Evolutionary conservation across 176 grass and related monocot species (phyloP).

Genomic region (Musa itinerans): DNA sequence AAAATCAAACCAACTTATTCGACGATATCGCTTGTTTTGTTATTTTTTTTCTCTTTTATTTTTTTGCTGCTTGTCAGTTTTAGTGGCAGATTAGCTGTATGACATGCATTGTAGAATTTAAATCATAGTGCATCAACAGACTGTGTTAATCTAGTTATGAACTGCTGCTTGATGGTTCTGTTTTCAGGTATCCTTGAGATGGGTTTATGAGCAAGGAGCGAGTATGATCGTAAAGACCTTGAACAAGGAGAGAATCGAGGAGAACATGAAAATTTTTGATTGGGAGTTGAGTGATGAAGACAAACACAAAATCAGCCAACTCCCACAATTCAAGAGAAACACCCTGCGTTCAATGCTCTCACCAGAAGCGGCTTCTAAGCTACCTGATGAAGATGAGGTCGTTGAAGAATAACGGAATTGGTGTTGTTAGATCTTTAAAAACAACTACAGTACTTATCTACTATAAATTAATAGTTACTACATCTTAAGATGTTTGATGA

Average conservation of each 20-base stretch:
- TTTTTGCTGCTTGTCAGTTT: too few species aligned
- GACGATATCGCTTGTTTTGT: too few species aligned
- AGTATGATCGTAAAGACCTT: slow-evolving; percentile 46
- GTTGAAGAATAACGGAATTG: background rate
- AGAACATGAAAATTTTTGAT: background rate
- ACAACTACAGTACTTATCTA: background rate
- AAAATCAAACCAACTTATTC: too few species aligned
- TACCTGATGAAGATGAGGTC: background rate
- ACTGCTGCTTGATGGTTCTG: background rate
- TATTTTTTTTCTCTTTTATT: too few species aligned
- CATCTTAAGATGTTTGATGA: too few species aligned
- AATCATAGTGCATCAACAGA: too few species aligned
- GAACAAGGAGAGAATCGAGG: slow-evolving; percentile 42
- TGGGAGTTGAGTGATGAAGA: slow-evolving; percentile 56
- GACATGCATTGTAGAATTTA: too few species aligned
- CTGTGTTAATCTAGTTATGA: background rate
- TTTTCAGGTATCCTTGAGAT: slow-evolving; percentile 44
- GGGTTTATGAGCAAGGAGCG: slow-evolving; percentile 51
- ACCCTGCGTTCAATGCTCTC: background rate
- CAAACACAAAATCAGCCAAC: background rate
- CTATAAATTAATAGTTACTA: too few species aligned
- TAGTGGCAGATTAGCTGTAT: too few species aligned
- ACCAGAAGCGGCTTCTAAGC: background rate
- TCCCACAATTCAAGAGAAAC: background rate
- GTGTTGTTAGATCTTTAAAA: background rate